Percentiles rank a stretch among this genome's conserved stretches.
phyloP scores from a whole-genome alignment of 2,329 filamentous ascomycete genomes.

The Phyllosticta citriasiana region DNA sequence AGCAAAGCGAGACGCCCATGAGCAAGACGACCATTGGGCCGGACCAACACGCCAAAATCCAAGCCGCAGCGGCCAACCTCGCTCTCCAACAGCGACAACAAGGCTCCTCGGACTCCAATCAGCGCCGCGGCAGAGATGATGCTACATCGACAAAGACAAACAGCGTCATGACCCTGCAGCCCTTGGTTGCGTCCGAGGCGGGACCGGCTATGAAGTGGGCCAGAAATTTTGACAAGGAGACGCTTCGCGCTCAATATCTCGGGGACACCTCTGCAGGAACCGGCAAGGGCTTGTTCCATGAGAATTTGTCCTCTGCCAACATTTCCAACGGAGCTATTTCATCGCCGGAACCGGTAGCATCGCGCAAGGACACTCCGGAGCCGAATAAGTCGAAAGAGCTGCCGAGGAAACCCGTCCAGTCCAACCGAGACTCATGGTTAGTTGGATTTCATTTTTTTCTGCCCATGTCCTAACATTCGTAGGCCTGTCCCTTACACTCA shows the following conservation, averaged over 20 bases:
- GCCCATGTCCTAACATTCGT: not conserved
- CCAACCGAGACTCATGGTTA: not conserved
- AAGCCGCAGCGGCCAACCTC: slow-evolving; percentile 77
- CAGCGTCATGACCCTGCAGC: slow-evolving; percentile 81
- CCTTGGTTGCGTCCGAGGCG: slow-evolving; percentile 73
- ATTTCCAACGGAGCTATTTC: slow-evolving; percentile 2
- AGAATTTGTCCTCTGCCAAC: slow-evolving; percentile 24
- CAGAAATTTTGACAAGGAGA: slow-evolving; percentile 86
- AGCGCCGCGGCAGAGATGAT: slow-evolving; percentile 48
- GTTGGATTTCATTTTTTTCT: not conserved
- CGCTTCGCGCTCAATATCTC: slow-evolving; percentile 77
- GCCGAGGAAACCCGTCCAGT: slow-evolving; percentile 18
- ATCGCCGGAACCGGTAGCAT: not conserved
- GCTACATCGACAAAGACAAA: slow-evolving; percentile 61
- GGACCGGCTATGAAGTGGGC: slow-evolving; percentile 96
- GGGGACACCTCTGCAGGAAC: slow-evolving; percentile 58
- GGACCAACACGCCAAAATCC: slow-evolving; percentile 87
- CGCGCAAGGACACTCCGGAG: not conserved
- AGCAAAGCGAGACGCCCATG: slow-evolving; percentile 39
- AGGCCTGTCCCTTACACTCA: not conserved
- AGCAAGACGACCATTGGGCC: slow-evolving; percentile 81
- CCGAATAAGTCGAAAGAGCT: slow-evolving; percentile 12
- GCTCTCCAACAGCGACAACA: slow-evolving; percentile 59
- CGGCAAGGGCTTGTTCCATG: slow-evolving; percentile 45
- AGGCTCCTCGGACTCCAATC: slow-evolving; percentile 36